Conservation (phyloP, 768 basidiomycete species). For the Dioszegia hungarica region DNA sequence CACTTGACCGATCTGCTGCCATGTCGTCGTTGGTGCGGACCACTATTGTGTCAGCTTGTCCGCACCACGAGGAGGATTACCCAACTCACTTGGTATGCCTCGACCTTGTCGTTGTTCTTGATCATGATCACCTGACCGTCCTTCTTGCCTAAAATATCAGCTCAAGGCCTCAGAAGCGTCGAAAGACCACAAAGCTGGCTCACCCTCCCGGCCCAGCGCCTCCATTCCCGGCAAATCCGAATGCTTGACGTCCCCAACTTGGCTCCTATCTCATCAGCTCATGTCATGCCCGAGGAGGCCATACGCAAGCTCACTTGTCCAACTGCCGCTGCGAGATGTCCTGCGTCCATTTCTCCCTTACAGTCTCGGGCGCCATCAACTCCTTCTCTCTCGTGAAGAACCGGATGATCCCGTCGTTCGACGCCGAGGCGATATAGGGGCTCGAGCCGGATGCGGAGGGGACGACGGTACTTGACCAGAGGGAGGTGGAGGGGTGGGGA, state of each 20-base stretch:
- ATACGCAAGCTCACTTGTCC: constrained; percentile 52
- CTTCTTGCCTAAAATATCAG: constrained; percentile 66
- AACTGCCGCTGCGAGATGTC: constrained; percentile 70
- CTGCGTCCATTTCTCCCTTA: constrained; percentile 55
- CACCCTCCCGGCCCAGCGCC: constrained; percentile 68
- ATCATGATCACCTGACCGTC: constrained; percentile 92
- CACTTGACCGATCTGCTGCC: constrained; percentile 94
- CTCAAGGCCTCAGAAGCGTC: too few species aligned
- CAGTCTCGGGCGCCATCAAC: constrained; percentile 65
- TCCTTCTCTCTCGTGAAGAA: constrained; percentile 68
- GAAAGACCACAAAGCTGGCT: constrained; percentile 19
- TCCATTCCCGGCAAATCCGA: constrained; percentile 83
- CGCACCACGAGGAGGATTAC: not conserved
- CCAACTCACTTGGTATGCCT: constrained; percentile 76
- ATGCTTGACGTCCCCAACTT: constrained; percentile 90
- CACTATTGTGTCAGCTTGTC: constrained; percentile 57
- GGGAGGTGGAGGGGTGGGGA: constrained; percentile 91
- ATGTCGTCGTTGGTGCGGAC: constrained; percentile 63
- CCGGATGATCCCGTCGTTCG: constrained; percentile 80
- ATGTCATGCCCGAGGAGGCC: not conserved
- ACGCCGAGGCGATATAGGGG: constrained; percentile 85
- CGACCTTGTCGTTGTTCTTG: constrained; percentile 69
- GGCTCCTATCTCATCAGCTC: constrained; percentile 54
- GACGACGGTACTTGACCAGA: constrained; percentile 85
- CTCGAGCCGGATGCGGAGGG: constrained; percentile 54